Evolutionary conservation across 208 protist genomes (phyloP), one percentile per base, ranked within the genome.

Genomic region (Jaenimonas drosophilae): DNA sequence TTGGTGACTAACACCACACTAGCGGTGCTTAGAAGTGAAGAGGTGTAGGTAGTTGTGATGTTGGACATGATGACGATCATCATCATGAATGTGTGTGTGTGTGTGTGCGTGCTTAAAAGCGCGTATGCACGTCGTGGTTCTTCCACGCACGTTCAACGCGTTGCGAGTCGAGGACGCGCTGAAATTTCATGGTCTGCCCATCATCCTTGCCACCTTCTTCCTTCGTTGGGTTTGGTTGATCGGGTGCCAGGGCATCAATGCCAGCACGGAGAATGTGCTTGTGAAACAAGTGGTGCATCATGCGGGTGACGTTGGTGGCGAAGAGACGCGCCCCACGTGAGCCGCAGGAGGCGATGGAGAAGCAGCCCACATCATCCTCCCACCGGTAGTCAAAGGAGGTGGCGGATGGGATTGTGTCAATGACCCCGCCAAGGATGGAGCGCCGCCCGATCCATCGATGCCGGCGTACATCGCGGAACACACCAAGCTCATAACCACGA

Each of bases 241-340:
- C 16, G 56, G 61, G 39, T 58, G n/a, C 57, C 49, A 64, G 40
- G 14, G 66, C 64, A 38, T 85, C 64, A 9, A 85, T 41, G 9
- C 70, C 69, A 24, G 75, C 73, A 29, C 46, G 11, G 42, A 86
- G 58, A 19, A 81, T 62, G 48, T 90, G 80, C 54, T 84, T 83
- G 27, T 85, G 48, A 47, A 87, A 87, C 20, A 87, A 59, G 37
- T 85, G 71, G 51, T 84, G 72, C 38, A 91, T 74, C 46, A 79
- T 69, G 27, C 68, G 66, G 3, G 74, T 79, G 2, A 84, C 37
- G 4, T 60, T 69, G 59, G 75, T 71, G 32, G 61, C 64, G 24
- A 91, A 76, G 1, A 85, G 29, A 7, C 77, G 71, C 1, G 55
- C 76, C 19, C 59, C 27, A 17, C 82, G 77, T 14, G 64, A 69